phyloP scores from a whole-genome alignment of 208 protist species.

The Trichomonas gallinae region DNA sequence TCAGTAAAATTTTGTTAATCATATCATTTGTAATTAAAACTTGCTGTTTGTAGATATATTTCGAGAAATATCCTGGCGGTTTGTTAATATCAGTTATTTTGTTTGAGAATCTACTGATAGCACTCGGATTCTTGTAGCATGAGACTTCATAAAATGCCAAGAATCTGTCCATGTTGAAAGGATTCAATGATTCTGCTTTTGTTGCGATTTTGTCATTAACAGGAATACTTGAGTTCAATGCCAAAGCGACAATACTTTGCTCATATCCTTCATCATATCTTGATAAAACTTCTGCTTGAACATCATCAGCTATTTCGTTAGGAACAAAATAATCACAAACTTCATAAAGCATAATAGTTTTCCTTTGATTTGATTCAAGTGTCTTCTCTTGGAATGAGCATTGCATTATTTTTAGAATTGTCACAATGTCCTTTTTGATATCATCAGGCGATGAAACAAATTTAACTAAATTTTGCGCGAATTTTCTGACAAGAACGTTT shows the following conservation, averaged over 20 bases:
- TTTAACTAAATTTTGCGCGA: not conserved
- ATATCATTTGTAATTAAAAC: not conserved
- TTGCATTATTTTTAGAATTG: not conserved
- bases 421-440: not conserved
- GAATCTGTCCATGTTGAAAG: not conserved
- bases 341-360: not conserved
- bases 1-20: not conserved
- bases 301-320: not conserved
- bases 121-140: not conserved
- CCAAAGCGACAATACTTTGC: not conserved
- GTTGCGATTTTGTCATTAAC: not conserved
- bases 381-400: not conserved
- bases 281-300: not conserved
- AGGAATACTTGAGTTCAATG: not conserved
- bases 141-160: not conserved
- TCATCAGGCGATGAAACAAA: not conserved
- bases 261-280: not conserved
- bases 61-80: not conserved
- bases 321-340: not conserved
- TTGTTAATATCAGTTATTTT: not conserved
- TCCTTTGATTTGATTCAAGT: not conserved
- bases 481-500: not conserved
- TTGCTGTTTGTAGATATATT: not conserved
- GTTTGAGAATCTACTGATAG: not conserved
- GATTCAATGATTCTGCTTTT: not conserved